Base-by-base conservation (phyloP, 306 rosid species). In the Vicia faba region DNA sequence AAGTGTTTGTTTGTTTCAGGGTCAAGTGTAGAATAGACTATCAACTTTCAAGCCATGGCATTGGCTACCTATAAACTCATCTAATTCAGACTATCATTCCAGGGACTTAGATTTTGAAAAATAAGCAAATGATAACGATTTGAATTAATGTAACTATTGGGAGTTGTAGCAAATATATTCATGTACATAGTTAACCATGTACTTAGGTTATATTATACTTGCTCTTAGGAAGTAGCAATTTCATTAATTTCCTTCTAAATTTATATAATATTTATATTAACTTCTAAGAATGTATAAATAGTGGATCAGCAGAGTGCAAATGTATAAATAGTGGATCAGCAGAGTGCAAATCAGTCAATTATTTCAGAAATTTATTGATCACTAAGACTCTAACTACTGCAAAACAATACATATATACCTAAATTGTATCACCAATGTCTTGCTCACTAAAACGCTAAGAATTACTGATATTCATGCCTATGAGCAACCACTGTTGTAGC, bases 361-460 rank as follows among this genome's bases (percentile, higher is more conserved):
- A 15, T 46, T 46, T 7, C 25, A 46, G 23, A 46, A 46, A 46
- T 46, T 14, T 14, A 9, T 14, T 46, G 11, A 46, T 46, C 53
- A 46, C 25, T 46, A 15, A 48, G 11, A 48, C 20, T 3, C 51
- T 14, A 46, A 46, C 53, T 15, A 50, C 63, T 23, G 39, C 63
- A 53, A 8, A 53, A 19, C 9, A 29, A 35, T 48, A 56, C 66
- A 26, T 18, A 50, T 50, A 38, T 44, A 15, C 45, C 29, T 11
- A 39, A 66, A 51, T 20, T 48, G 16, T 14, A 66, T 36, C 26
- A 66, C 56, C 23, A 59, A 8, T n/a, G 5, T 53, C 64, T 14
- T 66, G 26, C 33, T 68, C 50, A n/a, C 25, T 20, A 61, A 66
- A 64, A 68, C 31, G 2, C 51, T 23, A n/a, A 3, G 31, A 67